Base-by-base conservation (phyloP, 148 eudicot genomes). In the Rhododendron williamsianum region DNA sequence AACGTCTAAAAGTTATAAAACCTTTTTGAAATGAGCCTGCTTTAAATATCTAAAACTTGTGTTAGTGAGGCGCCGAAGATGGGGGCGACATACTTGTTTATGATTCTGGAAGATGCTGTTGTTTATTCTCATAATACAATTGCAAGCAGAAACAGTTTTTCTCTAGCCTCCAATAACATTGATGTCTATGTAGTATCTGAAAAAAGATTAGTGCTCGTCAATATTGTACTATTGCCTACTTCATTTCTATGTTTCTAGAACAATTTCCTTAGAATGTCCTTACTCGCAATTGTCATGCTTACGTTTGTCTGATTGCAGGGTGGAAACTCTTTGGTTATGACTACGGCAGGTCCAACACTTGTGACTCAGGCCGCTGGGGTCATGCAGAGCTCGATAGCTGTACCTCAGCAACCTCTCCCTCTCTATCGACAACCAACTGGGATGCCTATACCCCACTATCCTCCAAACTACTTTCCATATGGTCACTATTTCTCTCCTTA, bases 341-440 rank as follows among this genome's bases (percentile, higher is more conserved):
- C 96, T 33, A 86, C 92, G 25, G 89, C 91, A 6, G 91, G 91
- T 84, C 94, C 91, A 81, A 84, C 93, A 51, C 87, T 91, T 84
- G 93, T 85, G 65, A 91, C 90, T 88, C 98, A 93, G 88, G 88
- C 94, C 81, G 86, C 92, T 56, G 98, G 95, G 65, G 88, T 93
- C 13, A 89, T 94, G 91, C 98, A 90, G 84, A 92, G 85, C 88
- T 89, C 97, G n/a, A 86, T 93, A 77, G 82, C 92, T 27, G 85
- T 90, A 48, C 88, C 92, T 63, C 98, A 95, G 84, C 97, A 93
- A 86, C 91, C 93, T 56, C 86, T 92, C 83, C 92, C 96, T 25
- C 87, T 93, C 58, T 94, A 92, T 82, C 91, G 98, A 69, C 98
- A 92, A 77, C 98, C 98, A 83, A 65, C 92, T 83, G 98, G 96